Percentiles rank a stretch among this genome's conserved stretches.
Conservation (phyloP, 306 rosid genomes). For the Mucuna pruriens region DNA sequence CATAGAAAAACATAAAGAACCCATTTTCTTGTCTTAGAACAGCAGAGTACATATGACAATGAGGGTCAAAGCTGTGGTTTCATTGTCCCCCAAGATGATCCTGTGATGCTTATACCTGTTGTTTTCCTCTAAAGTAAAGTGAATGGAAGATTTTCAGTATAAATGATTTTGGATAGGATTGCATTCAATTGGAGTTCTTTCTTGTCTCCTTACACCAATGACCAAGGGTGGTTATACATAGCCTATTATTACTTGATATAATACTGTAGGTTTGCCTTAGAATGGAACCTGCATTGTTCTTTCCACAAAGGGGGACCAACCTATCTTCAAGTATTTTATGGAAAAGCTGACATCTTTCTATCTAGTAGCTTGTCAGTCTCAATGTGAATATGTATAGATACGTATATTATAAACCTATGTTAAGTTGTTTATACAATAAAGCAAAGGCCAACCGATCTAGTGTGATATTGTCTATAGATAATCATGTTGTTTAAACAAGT, state of each 20-base stretch:
- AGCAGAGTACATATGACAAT: background rate
- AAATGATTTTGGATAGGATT: background rate
- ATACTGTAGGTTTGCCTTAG: background rate
- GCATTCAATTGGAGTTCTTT: background rate
- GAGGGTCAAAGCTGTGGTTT: background rate
- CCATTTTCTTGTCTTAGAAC: background rate
- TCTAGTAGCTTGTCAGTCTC: background rate
- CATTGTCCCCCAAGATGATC: background rate
- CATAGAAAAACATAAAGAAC: background rate
- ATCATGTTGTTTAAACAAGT: background rate
- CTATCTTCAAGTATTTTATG: background rate
- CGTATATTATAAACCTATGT: background rate
- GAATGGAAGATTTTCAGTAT: background rate
- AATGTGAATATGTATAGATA: background rate
- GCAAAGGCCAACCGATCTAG: background rate
- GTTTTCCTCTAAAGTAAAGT: background rate
- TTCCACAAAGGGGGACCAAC: background rate
- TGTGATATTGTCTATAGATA: background rate
- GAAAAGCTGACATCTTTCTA: background rate
- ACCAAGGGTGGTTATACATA: background rate
- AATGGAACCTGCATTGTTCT: background rate
- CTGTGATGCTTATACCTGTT: background rate
- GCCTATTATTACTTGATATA: background rate
- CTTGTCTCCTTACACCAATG: background rate
- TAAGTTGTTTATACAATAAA: background rate